Evolutionary conservation across 371 early-diverging fungal genomes (phyloP).

Genomic region (Rhizomucor pusillus): DNA sequence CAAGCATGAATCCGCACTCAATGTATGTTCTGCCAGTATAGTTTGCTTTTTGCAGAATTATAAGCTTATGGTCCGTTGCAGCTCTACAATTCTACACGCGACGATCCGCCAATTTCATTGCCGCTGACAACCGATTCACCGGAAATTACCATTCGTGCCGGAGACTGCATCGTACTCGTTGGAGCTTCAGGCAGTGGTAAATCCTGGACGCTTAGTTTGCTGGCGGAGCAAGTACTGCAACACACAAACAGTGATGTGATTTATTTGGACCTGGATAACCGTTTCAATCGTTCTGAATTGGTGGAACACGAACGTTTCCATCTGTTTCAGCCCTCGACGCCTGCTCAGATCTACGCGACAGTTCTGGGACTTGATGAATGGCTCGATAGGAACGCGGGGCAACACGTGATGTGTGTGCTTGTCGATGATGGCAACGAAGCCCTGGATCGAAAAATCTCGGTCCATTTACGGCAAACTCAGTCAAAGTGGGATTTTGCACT

Average conservation of each 20-base stretch:
- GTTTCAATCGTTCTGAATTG: conserved; percentile 2
- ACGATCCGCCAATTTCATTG: background rate
- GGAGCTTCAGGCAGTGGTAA: conserved; percentile 27
- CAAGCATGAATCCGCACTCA: conserved; percentile 18
- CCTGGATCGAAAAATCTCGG: background rate
- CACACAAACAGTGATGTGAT: conserved; percentile 13
- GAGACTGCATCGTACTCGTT: conserved; percentile 17
- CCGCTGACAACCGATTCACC: background rate
- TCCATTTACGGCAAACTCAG: background rate
- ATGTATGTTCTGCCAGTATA: background rate
- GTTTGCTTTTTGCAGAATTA: background rate
- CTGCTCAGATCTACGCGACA: conserved; percentile 4
- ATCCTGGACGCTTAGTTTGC: conserved; percentile 11
- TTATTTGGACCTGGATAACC: conserved; percentile 23
- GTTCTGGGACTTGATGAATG: conserved; percentile 17
- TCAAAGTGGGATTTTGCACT: background rate
- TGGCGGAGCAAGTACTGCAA: conserved; percentile 11
- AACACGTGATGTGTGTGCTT: conserved; percentile 18
- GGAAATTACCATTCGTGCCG: conserved; percentile 7
- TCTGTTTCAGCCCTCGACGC: conserved; percentile 20
- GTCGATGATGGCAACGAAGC: conserved; percentile 13
- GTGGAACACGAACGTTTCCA: conserved; percentile 13
- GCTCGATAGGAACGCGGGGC: conserved; percentile 18
- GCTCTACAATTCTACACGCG: conserved; percentile 2
- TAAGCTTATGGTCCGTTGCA: background rate